phyloP scores from a whole-genome alignment of 2,329 filamentous ascomycete species.

The Gaeumannomyces tritici region DNA sequence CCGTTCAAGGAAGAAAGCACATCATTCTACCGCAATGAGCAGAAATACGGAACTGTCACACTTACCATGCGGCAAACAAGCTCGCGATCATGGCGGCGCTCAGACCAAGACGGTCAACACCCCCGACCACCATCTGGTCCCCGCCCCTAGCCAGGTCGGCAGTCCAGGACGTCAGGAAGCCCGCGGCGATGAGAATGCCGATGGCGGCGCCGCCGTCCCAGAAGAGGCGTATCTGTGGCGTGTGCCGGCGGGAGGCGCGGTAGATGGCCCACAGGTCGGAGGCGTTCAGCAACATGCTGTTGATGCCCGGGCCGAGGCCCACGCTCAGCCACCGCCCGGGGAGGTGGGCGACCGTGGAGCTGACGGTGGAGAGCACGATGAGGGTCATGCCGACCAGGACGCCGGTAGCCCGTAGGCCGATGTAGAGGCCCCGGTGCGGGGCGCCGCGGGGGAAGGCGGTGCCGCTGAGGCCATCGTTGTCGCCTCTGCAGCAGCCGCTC shows the following conservation, averaged over 20 bases:
- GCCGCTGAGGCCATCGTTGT: neutral
- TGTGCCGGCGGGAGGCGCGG: neutral
- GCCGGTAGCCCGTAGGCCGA: neutral
- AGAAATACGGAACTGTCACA: neutral
- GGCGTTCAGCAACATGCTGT: neutral
- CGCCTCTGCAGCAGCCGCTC: no score
- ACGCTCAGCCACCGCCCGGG: conserved; percentile 1
- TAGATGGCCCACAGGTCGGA: neutral
- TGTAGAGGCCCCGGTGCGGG: neutral
- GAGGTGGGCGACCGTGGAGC: neutral
- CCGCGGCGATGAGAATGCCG: neutral
- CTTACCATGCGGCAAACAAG: neutral
- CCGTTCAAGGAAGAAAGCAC: no score
- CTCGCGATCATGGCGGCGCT: neutral
- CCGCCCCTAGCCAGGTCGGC: neutral
- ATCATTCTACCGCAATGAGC: neutral
- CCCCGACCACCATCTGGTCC: neutral
- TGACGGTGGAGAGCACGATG: neutral
- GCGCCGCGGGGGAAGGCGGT: neutral
- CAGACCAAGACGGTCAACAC: neutral
- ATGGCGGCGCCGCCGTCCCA: neutral
- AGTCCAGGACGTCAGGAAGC: neutral
- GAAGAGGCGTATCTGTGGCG: neutral
- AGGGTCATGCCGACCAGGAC: neutral
- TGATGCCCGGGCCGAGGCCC: neutral